Conservation (phyloP, 768 basidiomycete genomes). For the Symmetrospora coprosmae region DNA sequence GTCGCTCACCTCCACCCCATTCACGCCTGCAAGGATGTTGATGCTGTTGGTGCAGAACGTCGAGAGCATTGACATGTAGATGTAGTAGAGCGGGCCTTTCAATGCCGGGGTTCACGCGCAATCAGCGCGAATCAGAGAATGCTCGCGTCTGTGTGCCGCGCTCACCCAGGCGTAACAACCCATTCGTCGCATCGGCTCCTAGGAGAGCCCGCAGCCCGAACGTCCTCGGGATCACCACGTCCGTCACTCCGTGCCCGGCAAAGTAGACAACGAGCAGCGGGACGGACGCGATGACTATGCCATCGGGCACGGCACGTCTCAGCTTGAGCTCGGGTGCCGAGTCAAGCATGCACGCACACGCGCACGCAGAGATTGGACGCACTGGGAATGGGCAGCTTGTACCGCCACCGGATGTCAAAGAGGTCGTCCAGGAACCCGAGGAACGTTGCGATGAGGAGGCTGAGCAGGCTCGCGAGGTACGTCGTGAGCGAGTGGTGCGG, state of each 20-base stretch:
- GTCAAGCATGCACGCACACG: neutral
- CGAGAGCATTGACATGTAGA: slow-evolving; percentile 90
- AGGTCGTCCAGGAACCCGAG: slow-evolving; percentile 94
- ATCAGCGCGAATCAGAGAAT: neutral
- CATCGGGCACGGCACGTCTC: no score
- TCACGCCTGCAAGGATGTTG: slow-evolving; percentile 95
- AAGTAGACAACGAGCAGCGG: slow-evolving; percentile 93
- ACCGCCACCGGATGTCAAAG: slow-evolving; percentile 96
- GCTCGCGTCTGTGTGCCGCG: neutral
- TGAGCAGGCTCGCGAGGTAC: slow-evolving; percentile 84
- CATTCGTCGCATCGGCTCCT: slow-evolving; percentile 39
- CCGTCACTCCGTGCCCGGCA: slow-evolving; percentile 81
- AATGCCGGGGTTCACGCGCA: neutral
- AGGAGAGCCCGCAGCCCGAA: slow-evolving; percentile 49
- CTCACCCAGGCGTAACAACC: slow-evolving; percentile 75
- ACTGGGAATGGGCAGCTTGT: slow-evolving; percentile 86
- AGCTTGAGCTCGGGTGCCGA: neutral
- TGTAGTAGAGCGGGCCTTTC: slow-evolving; percentile 90
- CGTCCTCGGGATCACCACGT: slow-evolving; percentile 81
- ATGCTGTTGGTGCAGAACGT: slow-evolving; percentile 96
- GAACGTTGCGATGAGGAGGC: slow-evolving; percentile 76
- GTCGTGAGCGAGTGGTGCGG: slow-evolving; percentile 58
- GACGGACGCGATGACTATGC: slow-evolving; percentile 68
- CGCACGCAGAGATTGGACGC: slow-evolving; percentile 12
- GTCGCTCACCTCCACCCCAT: slow-evolving; percentile 66